Percentiles rank a stretch among this genome's conserved stretches.
Evolutionary conservation across 1,284 basidiomycete species (phyloP).

Genomic region (Austroboletus niveus): DNA sequence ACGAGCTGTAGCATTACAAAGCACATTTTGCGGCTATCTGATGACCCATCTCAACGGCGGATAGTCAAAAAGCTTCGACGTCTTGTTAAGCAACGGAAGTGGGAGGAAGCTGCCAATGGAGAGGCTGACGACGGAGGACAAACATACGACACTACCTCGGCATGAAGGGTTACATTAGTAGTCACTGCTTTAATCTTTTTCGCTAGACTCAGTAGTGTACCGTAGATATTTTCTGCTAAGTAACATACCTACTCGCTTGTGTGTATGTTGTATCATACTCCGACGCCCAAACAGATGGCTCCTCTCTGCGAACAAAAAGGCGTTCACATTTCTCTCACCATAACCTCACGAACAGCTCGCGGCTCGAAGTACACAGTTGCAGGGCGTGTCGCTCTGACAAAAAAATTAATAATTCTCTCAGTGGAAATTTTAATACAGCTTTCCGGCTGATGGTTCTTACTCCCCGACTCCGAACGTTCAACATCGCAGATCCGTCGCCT

Average conservation of each 20-base stretch:
- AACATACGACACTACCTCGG: neutral
- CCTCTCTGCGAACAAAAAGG: slow-evolving; percentile 18
- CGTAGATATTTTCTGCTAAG: neutral
- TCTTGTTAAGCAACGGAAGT: slow-evolving; percentile 44
- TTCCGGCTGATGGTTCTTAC: slow-evolving; percentile 33
- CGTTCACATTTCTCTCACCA: slow-evolving; percentile 24
- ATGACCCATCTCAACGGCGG: slow-evolving; percentile 36
- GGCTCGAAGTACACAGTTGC: slow-evolving; percentile 13
- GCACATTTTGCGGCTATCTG: slow-evolving; percentile 49
- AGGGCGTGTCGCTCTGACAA: slow-evolving; percentile 12
- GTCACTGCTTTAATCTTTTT: slow-evolving; percentile 17
- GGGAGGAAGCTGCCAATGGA: slow-evolving; percentile 3
- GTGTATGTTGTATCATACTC: slow-evolving; percentile 8
- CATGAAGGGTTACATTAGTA: slow-evolving; percentile 6
- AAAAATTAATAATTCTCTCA: slow-evolving; percentile 17
- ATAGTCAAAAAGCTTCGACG: slow-evolving; percentile 44
- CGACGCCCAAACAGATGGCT: slow-evolving; percentile 22
- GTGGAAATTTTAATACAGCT: slow-evolving; percentile 11
- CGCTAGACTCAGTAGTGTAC: slow-evolving; percentile 13
- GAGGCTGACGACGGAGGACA: slow-evolving; percentile 7
- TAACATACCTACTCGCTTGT: neutral
- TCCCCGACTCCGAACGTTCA: slow-evolving; percentile 35
- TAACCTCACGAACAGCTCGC: slow-evolving; percentile 15
- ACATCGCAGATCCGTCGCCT: slow-evolving; percentile 32
- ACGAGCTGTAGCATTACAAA: slow-evolving; percentile 39